Conservation (phyloP, 257 asterid species). For the Lavandula angustifolia region DNA sequence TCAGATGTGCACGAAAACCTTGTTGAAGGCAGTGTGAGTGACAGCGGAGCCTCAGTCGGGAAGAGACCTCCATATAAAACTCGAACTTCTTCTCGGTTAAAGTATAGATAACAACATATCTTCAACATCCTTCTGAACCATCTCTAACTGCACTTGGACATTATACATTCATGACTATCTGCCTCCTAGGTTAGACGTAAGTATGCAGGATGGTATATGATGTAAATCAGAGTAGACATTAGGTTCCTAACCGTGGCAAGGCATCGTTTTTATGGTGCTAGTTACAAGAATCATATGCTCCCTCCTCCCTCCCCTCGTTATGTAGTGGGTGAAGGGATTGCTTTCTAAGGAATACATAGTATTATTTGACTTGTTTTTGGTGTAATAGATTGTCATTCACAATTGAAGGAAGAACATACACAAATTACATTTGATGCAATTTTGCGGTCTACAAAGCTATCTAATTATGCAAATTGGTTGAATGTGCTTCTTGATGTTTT, state of each 20-base stretch:
- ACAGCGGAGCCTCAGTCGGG: slow-evolving; percentile 60
- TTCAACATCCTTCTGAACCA: neutral
- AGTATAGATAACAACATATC: slow-evolving; percentile 42
- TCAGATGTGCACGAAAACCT: slow-evolving; percentile 65
- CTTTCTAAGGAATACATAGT: neutral
- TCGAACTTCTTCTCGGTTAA: slow-evolving; percentile 50
- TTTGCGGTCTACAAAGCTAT: slow-evolving; percentile 17
- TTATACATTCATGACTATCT: slow-evolving; percentile 11
- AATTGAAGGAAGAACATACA: slow-evolving; percentile 9
- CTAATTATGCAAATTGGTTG: neutral
- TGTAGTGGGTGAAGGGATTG: neutral
- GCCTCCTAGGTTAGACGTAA: slow-evolving; percentile 20
- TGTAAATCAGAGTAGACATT: slow-evolving; percentile 19
- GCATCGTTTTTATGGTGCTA: slow-evolving; percentile 28
- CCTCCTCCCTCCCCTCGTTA: neutral
- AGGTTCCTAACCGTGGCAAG: slow-evolving; percentile 31
- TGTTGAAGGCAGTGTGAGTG: slow-evolving; percentile 72
- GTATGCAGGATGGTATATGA: slow-evolving; percentile 20
- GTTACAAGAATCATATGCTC: neutral
- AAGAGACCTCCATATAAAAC: slow-evolving; percentile 48
- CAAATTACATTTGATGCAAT: neutral
- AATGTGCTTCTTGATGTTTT: neutral
- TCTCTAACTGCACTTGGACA: slow-evolving; percentile 32
- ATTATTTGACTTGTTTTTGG: slow-evolving; percentile 10
- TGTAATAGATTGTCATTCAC: slow-evolving; percentile 13